phyloP scores from a whole-genome alignment of 805 yeast genomes.

The Hanseniaspora vineae region DNA sequence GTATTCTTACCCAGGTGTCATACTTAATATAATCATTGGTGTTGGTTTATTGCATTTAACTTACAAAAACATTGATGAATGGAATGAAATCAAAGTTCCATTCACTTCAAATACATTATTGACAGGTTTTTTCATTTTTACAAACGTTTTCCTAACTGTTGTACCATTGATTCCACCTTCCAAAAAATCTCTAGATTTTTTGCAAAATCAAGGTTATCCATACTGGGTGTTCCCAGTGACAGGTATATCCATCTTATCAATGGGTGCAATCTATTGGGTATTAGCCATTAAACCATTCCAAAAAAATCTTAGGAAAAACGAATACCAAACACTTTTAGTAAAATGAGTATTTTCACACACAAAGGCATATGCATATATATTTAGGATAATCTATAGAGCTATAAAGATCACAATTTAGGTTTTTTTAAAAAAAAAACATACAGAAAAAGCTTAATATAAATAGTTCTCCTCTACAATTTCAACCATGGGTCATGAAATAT shows the following conservation, averaged over 20 bases:
- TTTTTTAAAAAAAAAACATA: no score
- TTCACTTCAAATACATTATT: constrained; percentile 20
- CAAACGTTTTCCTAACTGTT: constrained; percentile 38
- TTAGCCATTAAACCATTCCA: not conserved
- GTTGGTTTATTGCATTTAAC: constrained; percentile 41
- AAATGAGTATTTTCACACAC: not conserved
- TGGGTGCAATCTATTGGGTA: constrained; percentile 32
- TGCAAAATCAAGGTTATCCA: constrained; percentile 28
- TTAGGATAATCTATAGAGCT: no score
- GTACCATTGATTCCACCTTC: constrained; percentile 46
- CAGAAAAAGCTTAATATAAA: no score
- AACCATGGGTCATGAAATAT: constrained; percentile 67
- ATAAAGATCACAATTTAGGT: no score
- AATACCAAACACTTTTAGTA: not conserved
- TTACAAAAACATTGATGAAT: constrained; percentile 33
- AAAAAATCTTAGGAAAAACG: not conserved
- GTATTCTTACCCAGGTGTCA: constrained; percentile 70
- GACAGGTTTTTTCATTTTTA: constrained; percentile 27
- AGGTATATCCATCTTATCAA: constrained; percentile 31
- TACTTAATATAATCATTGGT: constrained; percentile 55
- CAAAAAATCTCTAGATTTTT: constrained; percentile 36
- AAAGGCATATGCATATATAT: not conserved
- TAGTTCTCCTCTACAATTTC: constrained; percentile 9
- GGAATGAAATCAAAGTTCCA: constrained; percentile 17
- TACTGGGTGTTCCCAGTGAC: constrained; percentile 47